Evolutionary conservation across 1,284 basidiomycete species (phyloP).

Genomic region (Austroboletus novae-zelandiae): DNA sequence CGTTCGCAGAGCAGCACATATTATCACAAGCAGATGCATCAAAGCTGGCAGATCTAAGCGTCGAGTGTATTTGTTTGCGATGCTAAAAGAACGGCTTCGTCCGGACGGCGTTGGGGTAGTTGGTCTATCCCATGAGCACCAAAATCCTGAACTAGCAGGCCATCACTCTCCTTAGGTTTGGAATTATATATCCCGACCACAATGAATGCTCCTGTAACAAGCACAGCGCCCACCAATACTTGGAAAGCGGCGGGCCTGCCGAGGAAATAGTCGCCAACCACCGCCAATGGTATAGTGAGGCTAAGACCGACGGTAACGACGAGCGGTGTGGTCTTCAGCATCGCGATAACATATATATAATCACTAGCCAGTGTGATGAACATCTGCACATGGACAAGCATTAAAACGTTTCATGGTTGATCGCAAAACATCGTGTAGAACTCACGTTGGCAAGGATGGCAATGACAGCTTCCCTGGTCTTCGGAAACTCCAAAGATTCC

Average conservation of each 20-base stretch:
- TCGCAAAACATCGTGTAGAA: constrained; percentile 2
- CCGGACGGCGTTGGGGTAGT: constrained; percentile 4
- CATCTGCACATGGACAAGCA: constrained; percentile 55
- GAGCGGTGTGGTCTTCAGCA: constrained; percentile 95
- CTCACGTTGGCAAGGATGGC: constrained; percentile 78
- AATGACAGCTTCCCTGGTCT: constrained; percentile 53
- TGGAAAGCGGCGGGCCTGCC: constrained; percentile 52
- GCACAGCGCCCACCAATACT: constrained; percentile 62
- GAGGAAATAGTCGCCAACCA: constrained; percentile 75
- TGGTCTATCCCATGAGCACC: constrained; percentile 2
- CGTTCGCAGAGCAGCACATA: no score
- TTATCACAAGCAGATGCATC: no score
- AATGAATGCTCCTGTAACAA: constrained; percentile 69
- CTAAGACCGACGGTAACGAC: constrained; percentile 93
- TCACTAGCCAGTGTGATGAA: constrained; percentile 82
- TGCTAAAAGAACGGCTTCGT: constrained; percentile 7
- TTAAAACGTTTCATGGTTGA: not conserved
- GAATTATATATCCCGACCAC: constrained; percentile 63
- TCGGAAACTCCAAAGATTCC: constrained; percentile 79
- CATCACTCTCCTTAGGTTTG: constrained; percentile 16
- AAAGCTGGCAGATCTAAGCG: constrained; percentile 1
- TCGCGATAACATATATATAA: constrained; percentile 86
- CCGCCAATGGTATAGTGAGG: constrained; percentile 91
- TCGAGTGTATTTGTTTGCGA: constrained; percentile 2
- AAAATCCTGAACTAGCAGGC: constrained; percentile 2